Conservation (phyloP, 441 rosid genomes). For the Dalechampia spathulata region DNA sequence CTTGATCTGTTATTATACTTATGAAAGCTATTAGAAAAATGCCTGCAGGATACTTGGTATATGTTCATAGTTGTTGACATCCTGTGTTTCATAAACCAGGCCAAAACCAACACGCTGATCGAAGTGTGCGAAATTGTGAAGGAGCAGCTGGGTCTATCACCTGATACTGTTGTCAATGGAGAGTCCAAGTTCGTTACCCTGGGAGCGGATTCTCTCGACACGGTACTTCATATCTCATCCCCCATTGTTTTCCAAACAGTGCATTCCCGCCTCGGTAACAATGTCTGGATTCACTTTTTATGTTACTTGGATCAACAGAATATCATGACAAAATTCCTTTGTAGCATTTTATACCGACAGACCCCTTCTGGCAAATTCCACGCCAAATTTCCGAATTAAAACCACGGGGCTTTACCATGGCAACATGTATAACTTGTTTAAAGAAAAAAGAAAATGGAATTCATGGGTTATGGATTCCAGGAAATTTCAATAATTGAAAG, state of each 20-base stretch:
- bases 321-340: background rate
- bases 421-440: background rate
- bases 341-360: background rate
- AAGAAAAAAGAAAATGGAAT: background rate
- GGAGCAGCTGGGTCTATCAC: constrained; percentile 42
- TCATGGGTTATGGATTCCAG: too few species aligned
- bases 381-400: too few species aligned
- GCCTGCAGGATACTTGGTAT: too few species aligned
- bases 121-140: constrained; percentile 40
- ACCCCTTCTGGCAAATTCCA: background rate
- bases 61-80: too few species aligned
- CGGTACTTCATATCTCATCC: constrained; percentile 22
- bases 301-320: background rate
- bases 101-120: constrained; percentile 35
- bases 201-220: constrained; percentile 50
- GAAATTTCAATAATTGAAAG: background rate
- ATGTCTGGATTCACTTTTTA: background rate
- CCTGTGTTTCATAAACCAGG: constrained; percentile 21
- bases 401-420: background rate
- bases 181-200: constrained; percentile 41
- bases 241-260: too few species aligned
- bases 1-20: background rate
- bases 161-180: constrained; percentile 27
- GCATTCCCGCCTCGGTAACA: background rate
- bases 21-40: too few species aligned